These are phyloP conservation scores for Ogataea polymorpha DNA, from an alignment of 805 yeast species.

Conservation along the genomic window DNA sequence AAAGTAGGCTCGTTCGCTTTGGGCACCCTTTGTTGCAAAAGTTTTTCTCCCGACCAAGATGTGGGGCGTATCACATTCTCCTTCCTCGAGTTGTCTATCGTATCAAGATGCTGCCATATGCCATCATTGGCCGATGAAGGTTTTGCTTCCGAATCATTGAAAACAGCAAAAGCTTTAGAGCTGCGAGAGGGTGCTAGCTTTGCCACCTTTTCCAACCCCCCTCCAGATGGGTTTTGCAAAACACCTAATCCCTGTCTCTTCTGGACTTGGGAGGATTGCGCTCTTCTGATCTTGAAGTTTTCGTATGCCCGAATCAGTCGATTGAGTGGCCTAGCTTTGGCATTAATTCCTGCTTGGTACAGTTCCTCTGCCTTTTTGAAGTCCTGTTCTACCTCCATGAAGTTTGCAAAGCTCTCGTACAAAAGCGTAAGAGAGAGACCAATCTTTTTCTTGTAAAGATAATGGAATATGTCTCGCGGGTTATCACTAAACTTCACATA, in stretches of 20 bases:
- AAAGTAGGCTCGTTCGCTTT: conserved; percentile 16
- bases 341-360: conserved; percentile 53
- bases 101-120: conserved; percentile 49
- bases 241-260: conserved; percentile 9
- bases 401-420: conserved; percentile 76
- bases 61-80: conserved; percentile 58
- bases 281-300: conserved; percentile 42
- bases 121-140: conserved; percentile 17
- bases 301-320: conserved; percentile 42
- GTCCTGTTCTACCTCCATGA: conserved; percentile 49
- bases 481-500: conserved; percentile 67
- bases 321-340: conserved; percentile 61
- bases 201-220: conserved; percentile 16
- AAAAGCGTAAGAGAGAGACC: conserved; percentile 65
- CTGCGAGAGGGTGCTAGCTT: conserved; percentile 12
- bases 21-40: conserved; percentile 39
- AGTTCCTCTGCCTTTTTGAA: conserved; percentile 56
- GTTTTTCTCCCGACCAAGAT: conserved; percentile 62
- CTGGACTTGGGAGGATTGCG: conserved; percentile 9
- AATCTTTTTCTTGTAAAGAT: conserved; percentile 66
- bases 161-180: conserved; percentile 20
- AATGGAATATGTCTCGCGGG: conserved; percentile 68
- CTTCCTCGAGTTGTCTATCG: conserved; percentile 49
- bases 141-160: conserved; percentile 4
- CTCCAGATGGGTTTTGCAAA: conserved; percentile 22